Percentiles rank a stretch among this genome's conserved stretches.
Evolutionary conservation across 1,284 basidiomycete genomes (phyloP).

Genomic region (Rhizoctonia solani): DNA sequence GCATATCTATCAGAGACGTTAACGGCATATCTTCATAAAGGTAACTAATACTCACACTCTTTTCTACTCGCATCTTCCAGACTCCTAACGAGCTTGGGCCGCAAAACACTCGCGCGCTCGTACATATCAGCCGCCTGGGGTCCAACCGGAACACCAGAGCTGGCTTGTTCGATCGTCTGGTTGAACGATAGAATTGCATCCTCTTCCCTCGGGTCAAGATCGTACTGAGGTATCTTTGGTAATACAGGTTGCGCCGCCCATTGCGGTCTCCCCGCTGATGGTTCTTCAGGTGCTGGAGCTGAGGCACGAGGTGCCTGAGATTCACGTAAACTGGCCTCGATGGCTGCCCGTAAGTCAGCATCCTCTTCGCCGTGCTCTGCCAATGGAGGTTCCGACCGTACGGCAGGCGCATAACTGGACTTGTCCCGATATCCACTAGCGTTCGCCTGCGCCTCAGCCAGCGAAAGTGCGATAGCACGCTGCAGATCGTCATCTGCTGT

Average conservation of each 20-base stretch:
- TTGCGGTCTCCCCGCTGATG: conserved; percentile 43
- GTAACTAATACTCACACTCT: conserved; percentile 63
- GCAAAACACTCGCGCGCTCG: conserved; percentile 78
- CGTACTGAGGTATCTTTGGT: conserved; percentile 72
- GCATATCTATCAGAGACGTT: conserved; percentile 60
- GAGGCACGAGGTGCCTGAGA: conserved; percentile 77
- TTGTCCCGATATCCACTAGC: conserved; percentile 20
- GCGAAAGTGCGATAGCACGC: conserved; percentile 88
- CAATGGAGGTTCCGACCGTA: conserved; percentile 73
- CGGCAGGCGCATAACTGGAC: conserved; percentile 69
- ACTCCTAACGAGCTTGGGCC: conserved; percentile 83
- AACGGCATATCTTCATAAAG: background rate
- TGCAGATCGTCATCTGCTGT: conserved; percentile 87
- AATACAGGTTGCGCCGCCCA: conserved; percentile 51
- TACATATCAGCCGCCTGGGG: conserved; percentile 63
- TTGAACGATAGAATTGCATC: conserved; percentile 88
- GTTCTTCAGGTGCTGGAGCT: conserved; percentile 60
- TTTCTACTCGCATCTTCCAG: conserved; percentile 86
- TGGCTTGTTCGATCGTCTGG: conserved; percentile 83
- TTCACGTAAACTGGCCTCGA: conserved; percentile 92
- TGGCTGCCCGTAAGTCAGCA: conserved; percentile 90
- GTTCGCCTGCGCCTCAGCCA: conserved; percentile 60
- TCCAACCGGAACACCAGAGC: conserved; percentile 60
- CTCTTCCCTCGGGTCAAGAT: conserved; percentile 75
- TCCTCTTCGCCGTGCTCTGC: conserved; percentile 79